Evolutionary conservation across 2,329 filamentous ascomycete species (phyloP).

Genomic region (Talaromyces sp.): DNA sequence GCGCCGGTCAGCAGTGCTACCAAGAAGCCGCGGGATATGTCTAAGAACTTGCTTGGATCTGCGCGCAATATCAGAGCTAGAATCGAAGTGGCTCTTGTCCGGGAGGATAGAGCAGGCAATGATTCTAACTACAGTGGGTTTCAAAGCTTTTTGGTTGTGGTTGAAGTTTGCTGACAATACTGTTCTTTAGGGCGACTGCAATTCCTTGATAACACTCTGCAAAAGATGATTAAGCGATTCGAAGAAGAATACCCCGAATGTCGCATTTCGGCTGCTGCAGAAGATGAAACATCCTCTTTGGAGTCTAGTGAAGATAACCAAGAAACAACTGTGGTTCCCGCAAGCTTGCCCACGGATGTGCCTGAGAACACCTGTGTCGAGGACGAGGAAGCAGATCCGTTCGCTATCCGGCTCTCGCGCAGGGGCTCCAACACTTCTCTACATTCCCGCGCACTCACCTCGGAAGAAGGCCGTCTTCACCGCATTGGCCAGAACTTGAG

Average conservation of each 20-base stretch:
- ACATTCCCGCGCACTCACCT: constrained; percentile 58
- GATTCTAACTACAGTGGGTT: constrained; percentile 72
- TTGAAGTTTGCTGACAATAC: constrained; percentile 19
- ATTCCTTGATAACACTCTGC: constrained; percentile 82
- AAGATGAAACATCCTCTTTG: constrained; percentile 25
- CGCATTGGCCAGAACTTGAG: constrained; percentile 63
- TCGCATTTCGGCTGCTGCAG: constrained; percentile 19
- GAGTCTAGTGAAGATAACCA: constrained; percentile 28
- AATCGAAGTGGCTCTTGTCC: constrained; percentile 75
- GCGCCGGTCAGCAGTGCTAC: constrained; percentile 38
- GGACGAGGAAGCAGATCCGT: constrained; percentile 39
- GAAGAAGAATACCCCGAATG: constrained; percentile 91
- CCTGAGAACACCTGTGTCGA: constrained; percentile 27
- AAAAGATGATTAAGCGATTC: constrained; percentile 90
- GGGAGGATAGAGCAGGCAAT: constrained; percentile 65
- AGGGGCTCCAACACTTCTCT: constrained; percentile 64
- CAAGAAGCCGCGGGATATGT: constrained; percentile 81
- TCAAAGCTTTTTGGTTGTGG: background rate
- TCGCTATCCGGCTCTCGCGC: constrained; percentile 49
- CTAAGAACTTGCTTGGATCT: constrained; percentile 78
- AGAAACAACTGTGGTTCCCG: constrained; percentile 27
- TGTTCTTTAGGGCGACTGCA: constrained; percentile 60
- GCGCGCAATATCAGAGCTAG: constrained; percentile 82
- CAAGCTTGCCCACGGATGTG: constrained; percentile 19
- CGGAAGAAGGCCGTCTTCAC: constrained; percentile 67